These are phyloP conservation scores for Coleophoma eucalyptorum DNA, from an alignment of 2,329 filamentous ascomycete genomes.

Conservation along the genomic window DNA sequence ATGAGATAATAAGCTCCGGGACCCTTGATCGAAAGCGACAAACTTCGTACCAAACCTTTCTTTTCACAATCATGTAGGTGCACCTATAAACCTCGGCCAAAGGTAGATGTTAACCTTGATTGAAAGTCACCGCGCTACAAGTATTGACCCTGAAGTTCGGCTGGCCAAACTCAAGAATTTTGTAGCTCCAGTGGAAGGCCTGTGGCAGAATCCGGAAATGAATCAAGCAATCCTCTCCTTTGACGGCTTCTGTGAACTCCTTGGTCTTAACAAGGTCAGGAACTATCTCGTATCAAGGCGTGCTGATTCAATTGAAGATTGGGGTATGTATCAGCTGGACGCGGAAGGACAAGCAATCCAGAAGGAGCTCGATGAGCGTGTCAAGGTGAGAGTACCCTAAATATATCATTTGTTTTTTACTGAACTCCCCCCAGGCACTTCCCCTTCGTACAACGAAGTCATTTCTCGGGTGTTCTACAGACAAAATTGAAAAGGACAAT, in stretches of 20 bases:
- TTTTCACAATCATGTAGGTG: slow-evolving; percentile 83
- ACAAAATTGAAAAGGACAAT: slow-evolving; percentile 75
- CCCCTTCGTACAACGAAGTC: slow-evolving; percentile 87
- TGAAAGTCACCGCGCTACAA: slow-evolving; percentile 71
- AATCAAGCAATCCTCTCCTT: slow-evolving; percentile 70
- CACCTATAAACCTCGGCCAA: too few species aligned
- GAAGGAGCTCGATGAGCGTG: slow-evolving; percentile 70
- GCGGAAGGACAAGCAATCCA: slow-evolving; percentile 77
- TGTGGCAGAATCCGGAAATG: slow-evolving; percentile 74
- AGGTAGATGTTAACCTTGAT: too few species aligned
- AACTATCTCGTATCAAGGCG: slow-evolving; percentile 71
- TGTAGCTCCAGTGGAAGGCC: slow-evolving; percentile 73
- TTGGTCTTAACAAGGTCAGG: slow-evolving; percentile 77
- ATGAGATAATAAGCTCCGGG: slow-evolving; percentile 71
- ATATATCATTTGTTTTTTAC: not conserved
- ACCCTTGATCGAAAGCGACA: slow-evolving; percentile 77
- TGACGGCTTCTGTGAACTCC: slow-evolving; percentile 70
- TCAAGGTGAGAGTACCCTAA: slow-evolving; percentile 44
- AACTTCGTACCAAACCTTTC: slow-evolving; percentile 82
- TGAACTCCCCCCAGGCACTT: slow-evolving; percentile 45
- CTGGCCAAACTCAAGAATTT: slow-evolving; percentile 72
- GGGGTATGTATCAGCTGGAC: slow-evolving; percentile 75
- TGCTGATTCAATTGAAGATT: slow-evolving; percentile 76
- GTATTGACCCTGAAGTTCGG: slow-evolving; percentile 67
- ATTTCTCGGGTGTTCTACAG: slow-evolving; percentile 87